Base-by-base conservation (phyloP, 2,329 filamentous ascomycete species). In the Trichoderma arundinaceum region DNA sequence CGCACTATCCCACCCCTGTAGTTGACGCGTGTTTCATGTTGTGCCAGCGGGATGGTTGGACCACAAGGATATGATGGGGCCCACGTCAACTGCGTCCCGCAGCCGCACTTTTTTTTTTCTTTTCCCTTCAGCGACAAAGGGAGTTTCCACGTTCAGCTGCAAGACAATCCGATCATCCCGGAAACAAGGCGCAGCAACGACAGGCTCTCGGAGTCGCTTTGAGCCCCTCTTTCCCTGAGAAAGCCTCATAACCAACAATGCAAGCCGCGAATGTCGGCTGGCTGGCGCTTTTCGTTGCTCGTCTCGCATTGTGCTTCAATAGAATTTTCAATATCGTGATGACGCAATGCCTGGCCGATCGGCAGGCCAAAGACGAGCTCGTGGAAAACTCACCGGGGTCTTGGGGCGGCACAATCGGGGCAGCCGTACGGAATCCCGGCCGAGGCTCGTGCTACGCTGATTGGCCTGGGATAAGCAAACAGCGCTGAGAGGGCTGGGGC, bases 11-110 rank as follows among this genome's bases (percentile, higher is more conserved):
- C 12, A 39, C 60, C 59, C 60, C 32, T 54, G 60, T 43, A 38
- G 39, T 41, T 7, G 39, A 54, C 39, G 60, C 49, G 49, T 60
- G 57, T 63, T 63, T 63, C 60, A 63, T 63, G 60, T 63, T 53
- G 60, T 44, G 52, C 46, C 60, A 35, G 60, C 38, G 49, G 38
- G 60, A 54, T 63, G 60, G 60, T 62, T 53, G 48, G 39, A 62
- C 35, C 22, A 39, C 48, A 52, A 44, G 48, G 56, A 59, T 46
- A 19, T 17, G 10, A 43, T 19, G 53, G 39, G 56, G 43, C 19
- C 57, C 49, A 63, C 48, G 60, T 43, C 60, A 41, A 46, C 39
- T 46, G 60, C 17, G 48, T 46, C 49, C 57, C 44, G 49, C 60
- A 39, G 28, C 32, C 49, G 28, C 32, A 17, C 9, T 58, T 58